A percentile compares a stretch with the other conserved stretches of the same genome.
phyloP scores from a whole-genome alignment of 169 alveolate genomes.

The Ophryocystis elektroscirrha region DNA sequence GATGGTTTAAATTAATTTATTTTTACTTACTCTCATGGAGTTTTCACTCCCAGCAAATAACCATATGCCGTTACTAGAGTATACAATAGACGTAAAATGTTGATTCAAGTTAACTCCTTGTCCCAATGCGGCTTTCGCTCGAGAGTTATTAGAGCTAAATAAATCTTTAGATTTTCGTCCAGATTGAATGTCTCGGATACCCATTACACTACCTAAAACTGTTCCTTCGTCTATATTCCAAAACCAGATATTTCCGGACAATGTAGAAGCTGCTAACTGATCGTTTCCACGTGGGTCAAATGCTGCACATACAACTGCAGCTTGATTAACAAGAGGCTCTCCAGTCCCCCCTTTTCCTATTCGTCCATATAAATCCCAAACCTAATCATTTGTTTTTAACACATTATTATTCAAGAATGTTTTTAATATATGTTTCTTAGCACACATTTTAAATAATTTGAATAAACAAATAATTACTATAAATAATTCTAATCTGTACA shows the following conservation, averaged over 20 bases:
- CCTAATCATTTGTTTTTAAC: too few species aligned
- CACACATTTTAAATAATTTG: too few species aligned
- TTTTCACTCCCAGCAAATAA: constrained; percentile 21
- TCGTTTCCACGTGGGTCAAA: constrained; percentile 53
- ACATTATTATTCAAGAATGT: too few species aligned
- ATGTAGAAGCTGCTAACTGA: constrained; percentile 34
- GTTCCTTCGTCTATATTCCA: constrained; percentile 26
- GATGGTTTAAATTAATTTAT: too few species aligned
- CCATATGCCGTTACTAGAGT: constrained; percentile 25
- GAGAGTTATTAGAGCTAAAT: not conserved
- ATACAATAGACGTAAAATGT: constrained; percentile 22
- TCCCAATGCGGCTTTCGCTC: constrained; percentile 9
- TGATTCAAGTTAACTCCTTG: constrained; percentile 21
- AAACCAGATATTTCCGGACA: constrained; percentile 26
- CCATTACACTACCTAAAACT: constrained; percentile 16
- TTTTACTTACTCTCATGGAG: too few species aligned
- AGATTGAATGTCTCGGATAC: not conserved
- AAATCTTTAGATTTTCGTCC: not conserved
- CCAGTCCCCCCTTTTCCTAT: constrained; percentile 42
- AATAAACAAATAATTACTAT: too few species aligned
- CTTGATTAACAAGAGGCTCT: constrained; percentile 48
- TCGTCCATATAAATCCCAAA: constrained; percentile 51
- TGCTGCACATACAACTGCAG: constrained; percentile 49
- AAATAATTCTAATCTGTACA: too few species aligned
- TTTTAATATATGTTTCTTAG: too few species aligned